phyloP scores from a whole-genome alignment of 106 monocot species.

The Dendrobium chrysotoxum region DNA sequence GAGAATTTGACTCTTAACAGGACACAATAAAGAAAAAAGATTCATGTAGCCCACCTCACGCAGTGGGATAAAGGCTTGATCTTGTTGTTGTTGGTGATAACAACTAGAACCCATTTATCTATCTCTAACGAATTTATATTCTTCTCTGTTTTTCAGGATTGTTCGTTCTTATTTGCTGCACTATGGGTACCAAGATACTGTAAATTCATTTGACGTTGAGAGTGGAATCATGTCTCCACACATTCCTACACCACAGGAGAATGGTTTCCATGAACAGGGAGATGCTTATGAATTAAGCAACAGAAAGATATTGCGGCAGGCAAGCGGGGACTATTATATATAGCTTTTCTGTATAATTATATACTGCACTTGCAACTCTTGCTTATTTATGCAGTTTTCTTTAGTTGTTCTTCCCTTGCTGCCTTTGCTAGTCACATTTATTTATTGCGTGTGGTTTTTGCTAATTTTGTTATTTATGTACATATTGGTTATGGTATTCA shows the following conservation, averaged over 20 bases:
- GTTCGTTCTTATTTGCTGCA: conserved; percentile 89
- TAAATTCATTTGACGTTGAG: conserved; percentile 76
- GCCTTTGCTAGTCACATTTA: not conserved
- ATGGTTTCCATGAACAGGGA: conserved; percentile 40
- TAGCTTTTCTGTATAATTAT: not conserved
- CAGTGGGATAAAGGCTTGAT: too few relatives aligned
- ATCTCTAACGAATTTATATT: not conserved
- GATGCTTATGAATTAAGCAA: conserved; percentile 62
- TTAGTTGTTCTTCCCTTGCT: not conserved
- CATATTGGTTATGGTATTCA: not conserved
- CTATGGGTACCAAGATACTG: conserved; percentile 95
- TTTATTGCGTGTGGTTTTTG: not conserved
- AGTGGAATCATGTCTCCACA: conserved; percentile 54
- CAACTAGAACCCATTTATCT: not conserved
- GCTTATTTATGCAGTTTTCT: not conserved
- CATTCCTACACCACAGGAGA: conserved; percentile 28
- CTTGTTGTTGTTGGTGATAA: not conserved
- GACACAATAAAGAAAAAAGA: too few relatives aligned
- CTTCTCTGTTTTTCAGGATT: conserved; percentile 48
- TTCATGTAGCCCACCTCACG: too few relatives aligned
- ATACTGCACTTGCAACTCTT: not conserved
- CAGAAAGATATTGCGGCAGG: conserved; percentile 90
- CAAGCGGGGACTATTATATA: conserved; percentile 6
- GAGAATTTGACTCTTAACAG: too few relatives aligned
- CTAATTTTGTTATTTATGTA: not conserved